A percentile compares a stretch with the other conserved stretches of the same genome.
Conservation (phyloP, 495 filamentous ascomycete species). For the Penicillium soppii region DNA sequence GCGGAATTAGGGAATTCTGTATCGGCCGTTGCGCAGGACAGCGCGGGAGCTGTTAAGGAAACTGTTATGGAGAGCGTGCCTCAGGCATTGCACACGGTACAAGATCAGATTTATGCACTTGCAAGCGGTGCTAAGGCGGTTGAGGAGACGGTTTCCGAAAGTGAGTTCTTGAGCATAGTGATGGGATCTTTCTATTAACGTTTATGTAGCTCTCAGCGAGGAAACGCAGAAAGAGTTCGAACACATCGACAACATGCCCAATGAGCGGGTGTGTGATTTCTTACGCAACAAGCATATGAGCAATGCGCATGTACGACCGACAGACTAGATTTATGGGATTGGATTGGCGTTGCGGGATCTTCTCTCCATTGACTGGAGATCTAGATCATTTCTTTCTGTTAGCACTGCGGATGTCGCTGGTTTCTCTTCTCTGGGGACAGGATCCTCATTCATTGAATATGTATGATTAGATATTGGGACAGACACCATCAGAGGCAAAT, state of each 20-base stretch:
- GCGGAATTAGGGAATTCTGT: constrained; percentile 8
- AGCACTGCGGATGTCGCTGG: background rate
- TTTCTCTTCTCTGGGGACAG: constrained; percentile 1
- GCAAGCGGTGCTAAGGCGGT: background rate
- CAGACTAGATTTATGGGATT: background rate
- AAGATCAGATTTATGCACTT: background rate
- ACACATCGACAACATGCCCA: constrained; percentile 2
- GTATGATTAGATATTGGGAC: background rate
- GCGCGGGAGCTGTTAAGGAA: background rate
- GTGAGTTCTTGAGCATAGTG: background rate
- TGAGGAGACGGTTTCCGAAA: background rate
- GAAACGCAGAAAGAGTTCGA: constrained; percentile 1
- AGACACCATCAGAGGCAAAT: background rate
- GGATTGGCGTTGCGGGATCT: background rate
- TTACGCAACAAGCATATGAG: constrained; percentile 8
- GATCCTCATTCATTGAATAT: background rate
- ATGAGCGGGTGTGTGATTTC: constrained; percentile 7
- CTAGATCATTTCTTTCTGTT: background rate
- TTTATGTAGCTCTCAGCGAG: background rate
- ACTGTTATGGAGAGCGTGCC: background rate
- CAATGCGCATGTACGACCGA: background rate
- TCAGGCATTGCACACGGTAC: background rate
- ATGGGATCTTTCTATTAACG: background rate
- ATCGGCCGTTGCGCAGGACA: background rate
- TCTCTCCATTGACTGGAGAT: constrained; percentile 4